These are phyloP conservation scores for Penicillium frequentans DNA, from an alignment of 2,329 filamentous ascomycete genomes.

Conservation along the genomic window DNA sequence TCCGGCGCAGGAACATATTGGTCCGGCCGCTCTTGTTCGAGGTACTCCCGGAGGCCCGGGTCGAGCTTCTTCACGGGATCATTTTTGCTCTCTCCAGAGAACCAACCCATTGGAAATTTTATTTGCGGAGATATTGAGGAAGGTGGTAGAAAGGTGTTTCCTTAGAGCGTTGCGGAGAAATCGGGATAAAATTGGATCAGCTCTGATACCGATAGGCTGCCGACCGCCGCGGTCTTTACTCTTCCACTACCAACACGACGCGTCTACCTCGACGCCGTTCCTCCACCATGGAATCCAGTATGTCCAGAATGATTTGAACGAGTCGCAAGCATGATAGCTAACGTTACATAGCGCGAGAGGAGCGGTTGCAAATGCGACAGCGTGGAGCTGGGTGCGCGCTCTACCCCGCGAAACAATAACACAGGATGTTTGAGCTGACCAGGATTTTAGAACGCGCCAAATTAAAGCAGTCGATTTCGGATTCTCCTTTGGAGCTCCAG, in stretches of 20 bases:
- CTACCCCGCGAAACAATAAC: constrained; percentile 28
- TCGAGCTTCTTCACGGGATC: constrained; percentile 76
- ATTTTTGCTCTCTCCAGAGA: constrained; percentile 57
- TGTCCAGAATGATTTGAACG: constrained; percentile 5
- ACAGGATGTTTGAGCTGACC: constrained; percentile 16
- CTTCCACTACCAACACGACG: constrained; percentile 30
- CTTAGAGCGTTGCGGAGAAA: constrained; percentile 20
- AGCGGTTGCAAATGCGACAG: constrained; percentile 58
- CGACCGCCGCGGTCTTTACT: constrained; percentile 20
- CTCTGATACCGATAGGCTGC: constrained; percentile 14
- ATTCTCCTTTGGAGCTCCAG: constrained; percentile 46
- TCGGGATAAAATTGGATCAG: constrained; percentile 28
- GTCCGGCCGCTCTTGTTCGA: constrained; percentile 76
- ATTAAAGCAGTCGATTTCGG: constrained; percentile 52
- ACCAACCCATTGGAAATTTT: constrained; percentile 58
- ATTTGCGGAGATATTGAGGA: not conserved
- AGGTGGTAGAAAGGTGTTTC: not conserved
- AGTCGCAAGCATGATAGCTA: constrained; percentile 5
- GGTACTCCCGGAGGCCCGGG: constrained; percentile 78
- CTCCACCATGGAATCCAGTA: constrained; percentile 42
- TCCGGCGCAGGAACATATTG: constrained; percentile 56
- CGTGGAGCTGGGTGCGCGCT: constrained; percentile 56
- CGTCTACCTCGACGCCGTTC: constrained; percentile 35
- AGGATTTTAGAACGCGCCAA: constrained; percentile 45
- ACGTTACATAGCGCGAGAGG: constrained; percentile 47